Percentiles rank a stretch among this genome's conserved stretches.
These are phyloP conservation scores for Aspergillus egyptiacus DNA, from an alignment of 495 filamentous ascomycete genomes.

Conservation along the genomic window DNA sequence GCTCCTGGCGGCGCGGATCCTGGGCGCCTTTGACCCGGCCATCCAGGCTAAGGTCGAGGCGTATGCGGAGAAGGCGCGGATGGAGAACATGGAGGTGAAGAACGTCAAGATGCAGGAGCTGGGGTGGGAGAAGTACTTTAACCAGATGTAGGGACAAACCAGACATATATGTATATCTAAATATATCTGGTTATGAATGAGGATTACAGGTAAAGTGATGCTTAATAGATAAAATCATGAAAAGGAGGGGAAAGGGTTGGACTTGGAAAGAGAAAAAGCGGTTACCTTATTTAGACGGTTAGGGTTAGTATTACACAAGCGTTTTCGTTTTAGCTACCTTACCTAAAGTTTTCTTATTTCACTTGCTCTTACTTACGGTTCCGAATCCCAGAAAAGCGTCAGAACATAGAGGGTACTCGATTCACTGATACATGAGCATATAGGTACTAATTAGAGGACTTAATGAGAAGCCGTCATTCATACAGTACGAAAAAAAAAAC, in stretches of 20 bases:
- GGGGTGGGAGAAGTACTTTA: slow-evolving; percentile 67
- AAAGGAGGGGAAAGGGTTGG: neutral
- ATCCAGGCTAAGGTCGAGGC: slow-evolving; percentile 56
- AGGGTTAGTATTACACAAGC: neutral
- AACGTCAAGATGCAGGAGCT: slow-evolving; percentile 44
- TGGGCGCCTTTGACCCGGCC: slow-evolving; percentile 60
- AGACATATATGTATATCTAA: no score
- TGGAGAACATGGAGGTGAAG: slow-evolving; percentile 53
- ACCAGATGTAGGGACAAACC: slow-evolving; percentile 50
- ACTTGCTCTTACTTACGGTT: neutral
- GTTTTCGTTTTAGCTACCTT: neutral
- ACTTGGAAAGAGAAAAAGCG: neutral
- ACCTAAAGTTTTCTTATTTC: neutral
- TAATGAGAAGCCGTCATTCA: no score
- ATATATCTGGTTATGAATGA: no score
- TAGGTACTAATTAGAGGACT: no score
- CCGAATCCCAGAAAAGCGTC: neutral
- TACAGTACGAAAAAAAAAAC: neutral
- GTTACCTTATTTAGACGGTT: neutral
- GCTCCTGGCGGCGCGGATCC: slow-evolving; percentile 76
- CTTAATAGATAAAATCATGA: neutral
- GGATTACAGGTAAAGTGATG: neutral
- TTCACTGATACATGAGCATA: neutral
- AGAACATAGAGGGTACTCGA: neutral
- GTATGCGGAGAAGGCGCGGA: slow-evolving; percentile 66